Evolutionary conservation across 2,329 filamentous ascomycete genomes (phyloP), one percentile per base, ranked within the genome.

Genomic region (Daldinia sp.): DNA sequence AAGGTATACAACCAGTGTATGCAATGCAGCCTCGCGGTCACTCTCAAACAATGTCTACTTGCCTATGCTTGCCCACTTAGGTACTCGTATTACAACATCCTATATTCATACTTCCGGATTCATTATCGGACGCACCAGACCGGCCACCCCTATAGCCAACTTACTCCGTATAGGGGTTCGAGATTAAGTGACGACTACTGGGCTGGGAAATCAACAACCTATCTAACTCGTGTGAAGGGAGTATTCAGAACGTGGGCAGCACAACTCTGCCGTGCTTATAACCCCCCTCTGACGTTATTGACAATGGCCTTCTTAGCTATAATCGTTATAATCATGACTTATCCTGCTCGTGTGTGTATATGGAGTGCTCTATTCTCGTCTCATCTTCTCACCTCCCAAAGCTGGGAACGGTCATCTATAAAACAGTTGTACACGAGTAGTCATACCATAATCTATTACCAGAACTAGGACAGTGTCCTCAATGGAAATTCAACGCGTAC

Each of bases 391-490:
- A 39, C 59, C 55, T 58, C 33, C 51, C 41, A 33, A 13, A 33
- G 18, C 53, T 41, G 42, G 26, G 56, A 26, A 62, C 30, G 42
- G 60, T 61, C 44, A 39, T 63, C 44, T 50, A 71, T 65, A 67
- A 73, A 73, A 71, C 69, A n/a, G 69, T 67, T 35, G 50, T 30
- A 73, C 71, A 64, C 12, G 48, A 58, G 59, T 51, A 46, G 66
- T 71, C 66, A 48, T 65, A 69, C 70, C 61, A 12, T 63, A 18
- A 4, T 20, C 53, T 20, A 39, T 50, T 63, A 12, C 26, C 30
- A 59, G 35, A 54, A 26, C 51, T 41, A 65, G 57, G 46, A 33
- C 57, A 65, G 39, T 53, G 48, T 30, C 18, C 54, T 50, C n/a
- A 23, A 18, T 23, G 20, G 4, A 23, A 18, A 42, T 33, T 26